Base-by-base conservation (phyloP, 2,329 filamentous ascomycete genomes). In the Penicillium sumatraense region DNA sequence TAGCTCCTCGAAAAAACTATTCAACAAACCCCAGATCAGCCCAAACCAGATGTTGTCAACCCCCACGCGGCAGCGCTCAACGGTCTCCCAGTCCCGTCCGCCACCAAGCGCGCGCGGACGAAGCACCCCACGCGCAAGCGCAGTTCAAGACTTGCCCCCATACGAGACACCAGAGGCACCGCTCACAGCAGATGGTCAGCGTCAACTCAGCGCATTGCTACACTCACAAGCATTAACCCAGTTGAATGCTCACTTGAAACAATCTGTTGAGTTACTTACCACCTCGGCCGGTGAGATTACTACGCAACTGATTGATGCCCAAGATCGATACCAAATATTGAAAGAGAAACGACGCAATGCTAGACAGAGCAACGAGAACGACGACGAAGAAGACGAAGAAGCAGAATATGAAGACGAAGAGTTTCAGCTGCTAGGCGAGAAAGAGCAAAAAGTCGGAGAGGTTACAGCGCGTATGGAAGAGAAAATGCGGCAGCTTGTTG, bases 381-480 rank as follows among this genome's bases (percentile, higher is more conserved):
- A 49, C 14, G 36, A 51, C 16, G 46, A 50, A 16, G 52, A 59
- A 27, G 57, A 54, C n/a, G 65, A 65, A 14, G 51, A 62, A n/a
- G n/a, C n/a, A 1, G 51, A 49, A 2, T 57, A 68, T n/a, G 54
- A 51, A 2, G 63, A 50, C 14, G 67, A 62, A 3, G 60, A 71
- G 8, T 68, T 69, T 6, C 70, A 68, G 33, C 74, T 77, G 20
- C 67, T 83, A 42, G 69, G 72, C 9, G 68, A 75, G 26, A 72
- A 77, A 14, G 74, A 78, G 53, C 69, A 73, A 18, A 75, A 78
- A 53, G 83, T 86, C 2, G 73, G 80, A 14, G 68, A 71, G 3
- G 73, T 84, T 61, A 88, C 84, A 1, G 68, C 72, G 24, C 76
- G 78, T 48, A 77, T 88, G 66, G 87, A 89, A 60, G 76, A 80